Percentiles rank a stretch among this genome's conserved stretches.
These are phyloP conservation scores for Arxiozyma heterogenica DNA, from an alignment of 1,139 yeast species.

Conservation along the genomic window DNA sequence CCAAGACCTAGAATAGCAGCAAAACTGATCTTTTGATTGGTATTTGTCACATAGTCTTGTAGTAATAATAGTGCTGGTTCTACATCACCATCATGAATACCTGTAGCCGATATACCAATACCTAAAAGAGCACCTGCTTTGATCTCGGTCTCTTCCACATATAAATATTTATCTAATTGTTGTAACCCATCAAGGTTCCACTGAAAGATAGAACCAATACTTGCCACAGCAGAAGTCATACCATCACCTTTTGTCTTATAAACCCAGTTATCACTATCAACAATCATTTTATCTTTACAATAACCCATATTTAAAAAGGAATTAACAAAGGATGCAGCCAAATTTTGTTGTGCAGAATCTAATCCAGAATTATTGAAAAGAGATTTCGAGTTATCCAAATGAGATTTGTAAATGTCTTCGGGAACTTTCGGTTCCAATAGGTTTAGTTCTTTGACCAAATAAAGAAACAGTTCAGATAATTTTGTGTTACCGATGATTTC, in stretches of 20 bases:
- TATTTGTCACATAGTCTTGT: slow-evolving; percentile 64
- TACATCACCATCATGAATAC: slow-evolving; percentile 83
- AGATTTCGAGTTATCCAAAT: slow-evolving; percentile 64
- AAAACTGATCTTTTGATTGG: slow-evolving; percentile 50
- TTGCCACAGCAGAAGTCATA: slow-evolving; percentile 89
- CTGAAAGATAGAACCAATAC: slow-evolving; percentile 80
- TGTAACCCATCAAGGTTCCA: slow-evolving; percentile 95
- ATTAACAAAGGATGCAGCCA: slow-evolving; percentile 92
- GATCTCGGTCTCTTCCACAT: slow-evolving; percentile 76
- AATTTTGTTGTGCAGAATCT: slow-evolving; percentile 90
- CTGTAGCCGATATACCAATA: slow-evolving; percentile 88
- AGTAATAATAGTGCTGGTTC: slow-evolving; percentile 84
- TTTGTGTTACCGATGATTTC: slow-evolving; percentile 77
- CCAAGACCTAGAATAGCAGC: slow-evolving; percentile 90
- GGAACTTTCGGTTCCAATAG: slow-evolving; percentile 86
- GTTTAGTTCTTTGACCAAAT: slow-evolving; percentile 79
- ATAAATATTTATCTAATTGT: slow-evolving; percentile 77
- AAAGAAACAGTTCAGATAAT: slow-evolving; percentile 69
- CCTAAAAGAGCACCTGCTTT: slow-evolving; percentile 97
- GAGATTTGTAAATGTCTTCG: slow-evolving; percentile 88
- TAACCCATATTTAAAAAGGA: slow-evolving; percentile 87
- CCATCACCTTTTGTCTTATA: slow-evolving; percentile 89
- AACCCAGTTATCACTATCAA: slow-evolving; percentile 79
- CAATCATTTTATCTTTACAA: slow-evolving; percentile 73
- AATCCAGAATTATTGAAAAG: slow-evolving; percentile 44